Conservation (phyloP, 805 yeast species). For the Wickerhamomyces rabaulensis region DNA sequence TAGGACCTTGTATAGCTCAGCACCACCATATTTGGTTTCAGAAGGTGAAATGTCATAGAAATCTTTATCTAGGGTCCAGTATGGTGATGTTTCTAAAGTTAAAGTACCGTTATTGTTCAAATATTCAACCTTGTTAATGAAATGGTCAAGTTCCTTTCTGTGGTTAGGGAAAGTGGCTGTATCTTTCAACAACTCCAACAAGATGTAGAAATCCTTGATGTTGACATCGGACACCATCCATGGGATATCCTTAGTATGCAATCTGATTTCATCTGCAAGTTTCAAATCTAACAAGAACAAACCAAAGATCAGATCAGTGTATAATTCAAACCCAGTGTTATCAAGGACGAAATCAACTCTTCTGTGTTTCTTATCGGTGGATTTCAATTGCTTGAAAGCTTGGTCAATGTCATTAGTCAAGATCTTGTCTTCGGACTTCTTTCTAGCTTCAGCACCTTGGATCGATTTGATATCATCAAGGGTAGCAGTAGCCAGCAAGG, state of each 20-base stretch:
- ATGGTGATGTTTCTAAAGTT: slow-evolving; percentile 52
- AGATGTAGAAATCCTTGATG: slow-evolving; percentile 66
- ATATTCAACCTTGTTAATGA: slow-evolving; percentile 40
- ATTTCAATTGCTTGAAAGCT: slow-evolving; percentile 53
- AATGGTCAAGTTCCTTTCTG: slow-evolving; percentile 40
- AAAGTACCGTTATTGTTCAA: slow-evolving; percentile 44
- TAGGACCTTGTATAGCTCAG: slow-evolving; percentile 55
- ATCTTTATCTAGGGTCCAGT: slow-evolving; percentile 82
- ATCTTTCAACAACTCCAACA: slow-evolving; percentile 53
- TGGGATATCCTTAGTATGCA: slow-evolving; percentile 88
- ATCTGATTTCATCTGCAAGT: slow-evolving; percentile 56
- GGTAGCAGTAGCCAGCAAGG: slow-evolving; percentile 82
- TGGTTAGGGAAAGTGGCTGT: slow-evolving; percentile 42
- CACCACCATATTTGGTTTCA: slow-evolving; percentile 54
- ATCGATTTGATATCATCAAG: slow-evolving; percentile 84
- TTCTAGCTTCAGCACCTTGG: slow-evolving; percentile 87
- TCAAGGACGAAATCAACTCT: slow-evolving; percentile 83
- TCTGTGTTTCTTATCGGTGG: slow-evolving; percentile 12
- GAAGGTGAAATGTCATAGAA: slow-evolving; percentile 62
- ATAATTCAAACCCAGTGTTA: slow-evolving; percentile 90
- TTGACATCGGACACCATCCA: slow-evolving; percentile 98
- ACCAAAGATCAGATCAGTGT: slow-evolving; percentile 70
- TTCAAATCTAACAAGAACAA: slow-evolving; percentile 66
- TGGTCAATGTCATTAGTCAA: slow-evolving; percentile 65
- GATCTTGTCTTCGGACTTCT: slow-evolving; percentile 73